Conservation (phyloP, 2,329 filamentous ascomycete species). For the Alternaria solani region DNA sequence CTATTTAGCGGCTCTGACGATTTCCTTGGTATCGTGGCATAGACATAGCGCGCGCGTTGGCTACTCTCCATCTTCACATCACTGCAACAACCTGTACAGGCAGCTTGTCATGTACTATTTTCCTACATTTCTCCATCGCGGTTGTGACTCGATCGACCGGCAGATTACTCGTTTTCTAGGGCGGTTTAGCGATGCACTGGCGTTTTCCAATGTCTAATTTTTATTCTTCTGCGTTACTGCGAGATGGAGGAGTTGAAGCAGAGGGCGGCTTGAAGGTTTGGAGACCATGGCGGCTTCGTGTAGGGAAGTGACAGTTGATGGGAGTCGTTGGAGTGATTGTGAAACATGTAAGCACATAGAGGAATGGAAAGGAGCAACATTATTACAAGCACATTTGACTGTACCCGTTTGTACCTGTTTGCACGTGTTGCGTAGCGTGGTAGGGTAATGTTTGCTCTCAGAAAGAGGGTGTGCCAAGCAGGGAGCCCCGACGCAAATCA, state of each 20-base stretch:
- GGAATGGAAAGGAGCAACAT: slow-evolving; percentile 19
- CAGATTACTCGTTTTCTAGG: slow-evolving; percentile 26
- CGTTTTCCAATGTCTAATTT: slow-evolving; percentile 37
- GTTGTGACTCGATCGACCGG: slow-evolving; percentile 24
- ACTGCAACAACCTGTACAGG: slow-evolving; percentile 16
- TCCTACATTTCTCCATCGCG: slow-evolving; percentile 23
- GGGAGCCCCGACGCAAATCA: neutral
- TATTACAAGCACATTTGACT: neutral
- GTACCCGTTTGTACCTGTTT: neutral
- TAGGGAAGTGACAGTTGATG: neutral
- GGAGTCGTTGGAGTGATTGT: slow-evolving; percentile 5
- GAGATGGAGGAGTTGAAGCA: neutral
- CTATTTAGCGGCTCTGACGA: slow-evolving; percentile 39
- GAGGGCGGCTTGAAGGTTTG: slow-evolving; percentile 3
- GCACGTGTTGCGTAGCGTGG: neutral
- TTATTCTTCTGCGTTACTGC: slow-evolving; percentile 21
- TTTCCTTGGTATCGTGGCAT: slow-evolving; percentile 37
- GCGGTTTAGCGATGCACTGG: slow-evolving; percentile 27
- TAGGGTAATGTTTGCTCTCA: neutral
- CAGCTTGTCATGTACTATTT: slow-evolving; percentile 9
- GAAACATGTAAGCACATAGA: slow-evolving; percentile 24
- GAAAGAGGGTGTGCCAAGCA: neutral
- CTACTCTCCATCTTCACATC: slow-evolving; percentile 18
- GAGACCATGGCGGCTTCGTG: slow-evolving; percentile 7
- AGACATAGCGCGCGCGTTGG: slow-evolving; percentile 38